Percentiles rank a stretch among this genome's conserved stretches.
Evolutionary conservation across 108 stramenopile species (phyloP).

Genomic region (Stephanodiscus minutulus): DNA sequence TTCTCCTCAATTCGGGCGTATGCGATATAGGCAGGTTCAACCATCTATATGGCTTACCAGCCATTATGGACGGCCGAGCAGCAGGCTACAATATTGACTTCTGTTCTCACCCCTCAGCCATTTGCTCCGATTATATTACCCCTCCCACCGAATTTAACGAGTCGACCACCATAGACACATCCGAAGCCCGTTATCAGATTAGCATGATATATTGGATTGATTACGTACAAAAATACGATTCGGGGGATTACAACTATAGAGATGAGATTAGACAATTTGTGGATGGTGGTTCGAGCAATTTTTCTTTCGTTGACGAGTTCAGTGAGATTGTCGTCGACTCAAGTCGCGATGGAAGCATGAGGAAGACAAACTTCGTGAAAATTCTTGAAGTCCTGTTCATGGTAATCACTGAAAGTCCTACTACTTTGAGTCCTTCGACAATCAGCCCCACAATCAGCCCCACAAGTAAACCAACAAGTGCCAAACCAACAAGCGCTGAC

Average conservation of each 20-base stretch:
- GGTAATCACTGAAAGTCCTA: conserved; percentile 4
- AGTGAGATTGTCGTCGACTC: conserved; percentile 35
- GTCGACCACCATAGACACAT: conserved; percentile 15
- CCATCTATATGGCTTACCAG: conserved; percentile 40
- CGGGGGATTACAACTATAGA: conserved; percentile 42
- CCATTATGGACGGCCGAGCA: conserved; percentile 29
- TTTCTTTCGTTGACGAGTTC: conserved; percentile 33
- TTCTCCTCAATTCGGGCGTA: conserved; percentile 32
- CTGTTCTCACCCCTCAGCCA: conserved; percentile 27
- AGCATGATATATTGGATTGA: conserved; percentile 41
- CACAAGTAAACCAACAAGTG: neutral
- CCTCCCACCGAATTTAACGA: neutral
- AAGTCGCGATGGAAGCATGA: conserved; percentile 32
- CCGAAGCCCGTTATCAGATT: conserved; percentile 33
- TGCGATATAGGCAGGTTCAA: conserved; percentile 54
- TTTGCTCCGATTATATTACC: conserved; percentile 29
- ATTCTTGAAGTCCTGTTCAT: conserved; percentile 33
- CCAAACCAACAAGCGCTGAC: too few relatives aligned
- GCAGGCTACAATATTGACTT: conserved; percentile 40
- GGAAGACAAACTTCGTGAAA: conserved; percentile 36
- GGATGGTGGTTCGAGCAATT: conserved; percentile 39
- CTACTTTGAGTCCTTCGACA: neutral
- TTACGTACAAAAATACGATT: conserved; percentile 28
- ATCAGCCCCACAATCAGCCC: neutral
- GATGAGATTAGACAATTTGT: conserved; percentile 35